Conservation (phyloP, 208 protist species). For the Leishmania tarentolae region DNA sequence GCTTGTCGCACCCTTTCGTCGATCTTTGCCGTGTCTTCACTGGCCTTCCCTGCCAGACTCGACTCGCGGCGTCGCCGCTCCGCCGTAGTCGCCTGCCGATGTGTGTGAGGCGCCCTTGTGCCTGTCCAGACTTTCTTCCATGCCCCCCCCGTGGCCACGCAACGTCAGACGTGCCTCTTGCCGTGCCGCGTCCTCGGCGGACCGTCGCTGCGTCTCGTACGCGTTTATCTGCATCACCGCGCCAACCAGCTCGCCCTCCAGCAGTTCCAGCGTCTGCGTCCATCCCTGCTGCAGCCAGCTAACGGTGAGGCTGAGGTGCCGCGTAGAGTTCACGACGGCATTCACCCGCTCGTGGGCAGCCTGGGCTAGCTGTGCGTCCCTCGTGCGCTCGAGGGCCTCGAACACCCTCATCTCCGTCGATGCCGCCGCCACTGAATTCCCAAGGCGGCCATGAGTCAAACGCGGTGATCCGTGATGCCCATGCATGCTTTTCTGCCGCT, state of each 20-base stretch:
- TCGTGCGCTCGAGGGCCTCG: conserved; percentile 10
- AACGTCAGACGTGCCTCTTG: conserved; percentile 8
- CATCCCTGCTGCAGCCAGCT: conserved; percentile 11
- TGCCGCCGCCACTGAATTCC: background rate
- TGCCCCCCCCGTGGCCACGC: conserved; percentile 15
- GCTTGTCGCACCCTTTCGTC: conserved; percentile 11
- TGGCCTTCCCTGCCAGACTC: background rate
- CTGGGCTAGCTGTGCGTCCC: conserved; percentile 3
- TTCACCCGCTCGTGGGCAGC: background rate
- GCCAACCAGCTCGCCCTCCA: conserved; percentile 26
- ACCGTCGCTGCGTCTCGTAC: conserved; percentile 17
- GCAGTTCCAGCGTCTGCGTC: conserved; percentile 21
- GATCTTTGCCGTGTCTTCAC: background rate
- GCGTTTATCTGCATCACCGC: conserved; percentile 17
- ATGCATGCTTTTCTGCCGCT: background rate
- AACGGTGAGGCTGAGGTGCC: conserved; percentile 4
- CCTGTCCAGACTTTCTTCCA: conserved; percentile 13
- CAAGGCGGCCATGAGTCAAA: background rate
- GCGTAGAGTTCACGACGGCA: background rate
- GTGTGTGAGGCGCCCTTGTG: background rate
- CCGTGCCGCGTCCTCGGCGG: conserved; percentile 21
- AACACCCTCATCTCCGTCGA: conserved; percentile 1
- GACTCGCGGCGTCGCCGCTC: background rate
- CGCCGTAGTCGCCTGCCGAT: background rate
- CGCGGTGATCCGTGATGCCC: background rate